Conservation (phyloP, 108 stramenopile species). For the Cylindrotheca fusiformis region DNA sequence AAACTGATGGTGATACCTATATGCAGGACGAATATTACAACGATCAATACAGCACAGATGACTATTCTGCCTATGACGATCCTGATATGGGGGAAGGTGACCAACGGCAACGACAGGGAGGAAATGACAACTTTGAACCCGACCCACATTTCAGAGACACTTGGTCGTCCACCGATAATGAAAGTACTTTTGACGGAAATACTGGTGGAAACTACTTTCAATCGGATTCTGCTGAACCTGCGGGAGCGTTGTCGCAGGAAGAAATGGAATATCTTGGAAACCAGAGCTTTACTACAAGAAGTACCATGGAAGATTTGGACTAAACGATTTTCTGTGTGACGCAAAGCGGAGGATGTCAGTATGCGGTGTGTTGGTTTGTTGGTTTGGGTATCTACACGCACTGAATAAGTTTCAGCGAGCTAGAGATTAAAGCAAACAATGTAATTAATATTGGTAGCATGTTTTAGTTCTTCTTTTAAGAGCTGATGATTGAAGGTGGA, state of each 20-base stretch:
- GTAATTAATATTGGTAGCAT: too few species aligned
- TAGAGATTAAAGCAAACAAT: too few species aligned
- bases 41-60: not conserved
- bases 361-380: too few species aligned
- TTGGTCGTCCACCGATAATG: not conserved
- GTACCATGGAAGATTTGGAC: constrained; percentile 1
- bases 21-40: not conserved
- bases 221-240: not conserved
- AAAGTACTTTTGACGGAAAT: not conserved
- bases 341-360: too few species aligned
- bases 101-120: constrained; percentile 7
- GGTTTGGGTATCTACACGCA: too few species aligned
- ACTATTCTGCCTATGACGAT: constrained; percentile 9
- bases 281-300: not conserved
- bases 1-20: too few species aligned
- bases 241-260: not conserved
- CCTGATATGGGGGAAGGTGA: constrained; percentile 4
- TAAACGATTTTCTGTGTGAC: too few species aligned
- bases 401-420: too few species aligned
- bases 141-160: constrained; percentile 3
- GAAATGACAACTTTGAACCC: constrained; percentile 17
- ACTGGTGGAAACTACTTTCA: not conserved
- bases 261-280: not conserved
- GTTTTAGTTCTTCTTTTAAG: too few species aligned
- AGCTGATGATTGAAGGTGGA: too few species aligned